phyloP scores from a whole-genome alignment of 1,284 basidiomycete species.

The Phellopilus nigrolimitatus region DNA sequence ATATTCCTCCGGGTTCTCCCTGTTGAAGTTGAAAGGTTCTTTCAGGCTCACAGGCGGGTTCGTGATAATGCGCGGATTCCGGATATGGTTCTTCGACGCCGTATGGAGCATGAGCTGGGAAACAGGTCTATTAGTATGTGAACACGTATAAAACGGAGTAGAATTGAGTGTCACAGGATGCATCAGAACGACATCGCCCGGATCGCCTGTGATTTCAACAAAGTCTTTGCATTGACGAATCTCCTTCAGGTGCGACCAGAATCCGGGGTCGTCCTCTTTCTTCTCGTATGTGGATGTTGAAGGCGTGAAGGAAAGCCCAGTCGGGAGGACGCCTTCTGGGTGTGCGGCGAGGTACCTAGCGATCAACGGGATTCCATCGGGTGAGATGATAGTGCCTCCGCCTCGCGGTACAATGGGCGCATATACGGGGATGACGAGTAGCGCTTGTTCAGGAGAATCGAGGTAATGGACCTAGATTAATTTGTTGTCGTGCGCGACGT shows the following conservation, averaged over 20 bases:
- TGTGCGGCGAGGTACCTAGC: slow-evolving; percentile 51
- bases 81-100: slow-evolving; percentile 54
- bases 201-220: slow-evolving; percentile 50
- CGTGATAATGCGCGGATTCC: slow-evolving; percentile 52
- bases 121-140: not conserved
- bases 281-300: slow-evolving; percentile 35
- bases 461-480: slow-evolving; percentile 46
- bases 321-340: slow-evolving; percentile 50
- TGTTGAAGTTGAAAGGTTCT: slow-evolving; percentile 49
- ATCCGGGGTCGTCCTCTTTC: slow-evolving; percentile 36
- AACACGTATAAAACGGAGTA: slow-evolving; percentile 25
- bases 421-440: slow-evolving; percentile 56
- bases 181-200: slow-evolving; percentile 57
- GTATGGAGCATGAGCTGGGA: slow-evolving; percentile 51
- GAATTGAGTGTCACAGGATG: slow-evolving; percentile 39
- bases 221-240: slow-evolving; percentile 43
- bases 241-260: slow-evolving; percentile 40
- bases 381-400: slow-evolving; percentile 53
- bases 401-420: slow-evolving; percentile 47
- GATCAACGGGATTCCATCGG: slow-evolving; percentile 46
- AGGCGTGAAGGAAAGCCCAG: slow-evolving; percentile 41
- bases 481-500: not conserved
- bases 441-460: slow-evolving; percentile 57
- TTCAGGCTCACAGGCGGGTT: slow-evolving; percentile 54
- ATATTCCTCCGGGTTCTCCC: slow-evolving; percentile 42